phyloP scores from a whole-genome alignment of 345 rosid species.

The Citrus sinensis region DVS_A1.0 CM039168.1:1363001-1363500 shows the following conservation, averaged over 20 bases:
- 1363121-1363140: slow-evolving; percentile 44
- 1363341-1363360: slow-evolving; percentile 16
- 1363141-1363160: slow-evolving; percentile 50
- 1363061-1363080: slow-evolving; percentile 73
- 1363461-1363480: neutral
- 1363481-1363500: neutral
- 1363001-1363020: slow-evolving; percentile 56
- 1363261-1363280: slow-evolving; percentile 46
- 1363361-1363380: neutral
- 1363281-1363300: slow-evolving; percentile 13
- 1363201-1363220: slow-evolving; percentile 51
- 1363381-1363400: neutral
- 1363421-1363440: neutral
- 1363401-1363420: neutral
- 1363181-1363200: slow-evolving; percentile 53
- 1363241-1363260: slow-evolving; percentile 70
- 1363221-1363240: slow-evolving; percentile 68
- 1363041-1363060: slow-evolving; percentile 42
- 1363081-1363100: slow-evolving; percentile 61
- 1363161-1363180: slow-evolving; percentile 59
- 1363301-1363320: slow-evolving; percentile 48
- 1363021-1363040: slow-evolving; percentile 52
- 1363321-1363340: slow-evolving; percentile 62
- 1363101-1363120: slow-evolving; percentile 53
- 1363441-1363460: neutral